These are phyloP conservation scores for Ogataea pilisensis DNA, from an alignment of 805 yeast genomes.

Conservation along the genomic window DNA sequence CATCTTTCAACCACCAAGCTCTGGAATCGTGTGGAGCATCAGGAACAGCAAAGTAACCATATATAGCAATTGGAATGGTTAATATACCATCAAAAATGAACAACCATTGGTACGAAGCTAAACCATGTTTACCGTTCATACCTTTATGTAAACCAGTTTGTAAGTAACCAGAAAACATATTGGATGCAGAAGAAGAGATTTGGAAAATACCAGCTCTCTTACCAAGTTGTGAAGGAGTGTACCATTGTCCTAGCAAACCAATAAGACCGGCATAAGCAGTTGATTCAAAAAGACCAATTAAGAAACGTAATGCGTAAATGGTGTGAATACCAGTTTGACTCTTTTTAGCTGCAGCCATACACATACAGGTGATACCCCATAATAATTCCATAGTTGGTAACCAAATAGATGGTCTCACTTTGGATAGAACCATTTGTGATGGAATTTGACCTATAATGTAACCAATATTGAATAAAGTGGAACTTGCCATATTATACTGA, in stretches of 20 bases:
- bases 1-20: conserved; percentile 26
- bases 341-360: conserved; percentile 12
- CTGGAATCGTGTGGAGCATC: conserved; percentile 48
- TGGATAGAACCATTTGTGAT: conserved; percentile 36
- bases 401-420: conserved; percentile 9
- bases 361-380: conserved; percentile 18
- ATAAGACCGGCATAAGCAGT: conserved; percentile 60
- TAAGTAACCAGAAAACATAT: conserved; percentile 55
- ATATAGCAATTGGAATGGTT: conserved; percentile 51
- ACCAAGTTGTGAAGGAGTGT: conserved; percentile 49
- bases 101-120: conserved; percentile 65
- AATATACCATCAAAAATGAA: conserved; percentile 59
- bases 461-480: conserved; percentile 31
- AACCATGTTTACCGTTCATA: conserved; percentile 45
- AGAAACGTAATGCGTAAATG: conserved; percentile 56
- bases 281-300: conserved; percentile 64
- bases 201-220: conserved; percentile 59
- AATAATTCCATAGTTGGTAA: conserved; percentile 17
- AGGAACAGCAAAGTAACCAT: conserved; percentile 54
- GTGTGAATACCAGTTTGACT: conserved; percentile 39
- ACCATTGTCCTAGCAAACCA: conserved; percentile 54
- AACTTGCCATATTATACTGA: conserved; percentile 3
- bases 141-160: conserved; percentile 48
- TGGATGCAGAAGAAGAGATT: conserved; percentile 56
- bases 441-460: conserved; percentile 60